A percentile compares a stretch with the other conserved stretches of the same genome.
Evolutionary conservation across 768 basidiomycete genomes (phyloP).

Genomic region (Xanthoconium purpureum): DNA sequence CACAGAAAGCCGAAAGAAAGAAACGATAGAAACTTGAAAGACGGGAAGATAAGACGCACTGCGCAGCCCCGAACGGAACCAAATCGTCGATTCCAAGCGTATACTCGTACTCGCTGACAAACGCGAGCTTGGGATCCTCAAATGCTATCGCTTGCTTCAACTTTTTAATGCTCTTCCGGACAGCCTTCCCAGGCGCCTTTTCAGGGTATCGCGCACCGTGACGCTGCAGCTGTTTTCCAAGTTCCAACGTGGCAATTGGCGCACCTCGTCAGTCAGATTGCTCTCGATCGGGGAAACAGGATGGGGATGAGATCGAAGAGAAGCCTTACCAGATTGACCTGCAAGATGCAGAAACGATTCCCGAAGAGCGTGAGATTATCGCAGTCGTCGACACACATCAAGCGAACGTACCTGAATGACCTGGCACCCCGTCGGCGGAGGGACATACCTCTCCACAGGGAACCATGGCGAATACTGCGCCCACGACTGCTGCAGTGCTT

Average conservation of each 20-base stretch:
- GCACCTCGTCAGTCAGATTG: background rate
- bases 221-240: conserved; percentile 56
- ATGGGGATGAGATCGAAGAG: background rate
- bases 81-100: conserved; percentile 54
- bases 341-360: background rate
- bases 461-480: conserved; percentile 59
- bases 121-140: conserved; percentile 44
- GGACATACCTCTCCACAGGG: conserved; percentile 40
- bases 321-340: conserved; percentile 19
- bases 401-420: conserved; percentile 47
- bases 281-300: background rate
- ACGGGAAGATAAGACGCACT: conserved; percentile 55
- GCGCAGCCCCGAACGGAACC: conserved; percentile 59
- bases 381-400: background rate
- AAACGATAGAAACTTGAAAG: conserved; percentile 30
- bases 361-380: background rate
- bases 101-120: conserved; percentile 56
- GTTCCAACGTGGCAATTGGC: no score
- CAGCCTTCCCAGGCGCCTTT: conserved; percentile 37
- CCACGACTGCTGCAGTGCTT: conserved; percentile 38
- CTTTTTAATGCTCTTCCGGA: conserved; percentile 48
- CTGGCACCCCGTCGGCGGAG: conserved; percentile 44
- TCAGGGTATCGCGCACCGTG: conserved; percentile 79
- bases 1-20: conserved; percentile 30
- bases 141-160: conserved; percentile 46